These are phyloP conservation scores for Emergomyces orientalis DNA, from an alignment of 2,329 filamentous ascomycete genomes.

Conservation along the genomic window DNA sequence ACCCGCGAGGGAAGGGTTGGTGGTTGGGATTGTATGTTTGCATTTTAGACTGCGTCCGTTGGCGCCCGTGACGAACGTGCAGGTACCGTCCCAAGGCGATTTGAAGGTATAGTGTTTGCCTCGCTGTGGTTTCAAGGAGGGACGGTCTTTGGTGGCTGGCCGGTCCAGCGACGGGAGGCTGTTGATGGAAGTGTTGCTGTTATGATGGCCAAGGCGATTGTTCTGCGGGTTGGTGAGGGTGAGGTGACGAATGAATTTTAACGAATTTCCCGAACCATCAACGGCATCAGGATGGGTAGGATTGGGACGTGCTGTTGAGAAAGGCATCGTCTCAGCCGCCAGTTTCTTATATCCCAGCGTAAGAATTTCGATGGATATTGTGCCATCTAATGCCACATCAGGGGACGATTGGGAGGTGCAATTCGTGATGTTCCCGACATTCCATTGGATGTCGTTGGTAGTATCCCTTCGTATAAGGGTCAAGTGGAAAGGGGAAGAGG, in stretches of 20 bases:
- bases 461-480: constrained; percentile 67
- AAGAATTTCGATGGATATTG: constrained; percentile 47
- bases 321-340: constrained; percentile 25
- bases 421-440: constrained; percentile 55
- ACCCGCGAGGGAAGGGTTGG: background rate
- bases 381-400: constrained; percentile 16
- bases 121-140: background rate
- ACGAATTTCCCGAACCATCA: constrained; percentile 6
- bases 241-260: constrained; percentile 14
- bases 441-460: constrained; percentile 61
- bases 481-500: constrained; percentile 26
- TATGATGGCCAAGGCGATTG: constrained; percentile 2
- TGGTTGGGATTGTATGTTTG: constrained; percentile 47
- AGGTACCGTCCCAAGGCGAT: constrained; percentile 79
- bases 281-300: background rate
- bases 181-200: constrained; percentile 1
- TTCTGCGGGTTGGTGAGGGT: constrained; percentile 9
- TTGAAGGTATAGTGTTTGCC: constrained; percentile 58
- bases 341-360: constrained; percentile 54
- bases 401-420: constrained; percentile 8
- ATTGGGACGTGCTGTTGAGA: constrained; percentile 16
- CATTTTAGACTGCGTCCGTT: constrained; percentile 67
- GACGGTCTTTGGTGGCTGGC: constrained; percentile 2
- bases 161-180: background rate
- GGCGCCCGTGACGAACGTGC: constrained; percentile 72